Evolutionary conservation across 805 yeast genomes (phyloP).

Genomic region (Tetrapisispora phaffii): DNA sequence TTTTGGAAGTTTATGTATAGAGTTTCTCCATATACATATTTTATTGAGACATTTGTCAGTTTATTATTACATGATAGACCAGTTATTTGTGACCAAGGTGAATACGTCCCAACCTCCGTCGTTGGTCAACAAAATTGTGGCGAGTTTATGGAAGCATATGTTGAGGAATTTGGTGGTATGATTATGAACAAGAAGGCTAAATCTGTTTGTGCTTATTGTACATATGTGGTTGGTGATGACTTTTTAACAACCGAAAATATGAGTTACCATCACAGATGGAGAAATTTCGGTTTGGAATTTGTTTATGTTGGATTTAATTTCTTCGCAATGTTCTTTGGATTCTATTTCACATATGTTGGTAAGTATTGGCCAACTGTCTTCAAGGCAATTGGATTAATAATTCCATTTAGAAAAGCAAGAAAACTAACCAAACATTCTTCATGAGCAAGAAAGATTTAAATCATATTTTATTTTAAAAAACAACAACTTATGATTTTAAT

Average conservation of each 20-base stretch:
- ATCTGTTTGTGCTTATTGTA: conserved; percentile 44
- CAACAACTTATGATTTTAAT: neutral
- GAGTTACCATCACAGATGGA: conserved; percentile 35
- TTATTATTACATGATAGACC: conserved; percentile 38
- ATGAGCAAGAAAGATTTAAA: neutral
- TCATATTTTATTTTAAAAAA: too few species aligned
- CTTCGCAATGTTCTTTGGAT: conserved; percentile 33
- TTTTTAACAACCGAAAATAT: conserved; percentile 34
- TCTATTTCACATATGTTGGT: conserved; percentile 36
- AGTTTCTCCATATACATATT: conserved; percentile 35
- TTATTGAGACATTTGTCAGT: conserved; percentile 37
- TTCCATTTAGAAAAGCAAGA: conserved; percentile 1
- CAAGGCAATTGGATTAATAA: neutral
- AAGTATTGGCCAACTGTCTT: conserved; percentile 13
- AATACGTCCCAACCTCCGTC: conserved; percentile 14
- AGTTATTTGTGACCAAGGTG: conserved; percentile 34
- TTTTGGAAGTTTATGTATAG: conserved; percentile 37
- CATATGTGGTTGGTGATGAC: conserved; percentile 41
- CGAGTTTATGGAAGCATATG: conserved; percentile 14
- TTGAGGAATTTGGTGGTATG: conserved; percentile 17
- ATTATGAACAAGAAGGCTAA: conserved; percentile 30
- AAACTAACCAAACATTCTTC: neutral
- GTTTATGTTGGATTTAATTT: conserved; percentile 40
- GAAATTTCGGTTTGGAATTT: conserved; percentile 48
- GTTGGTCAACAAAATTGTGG: conserved; percentile 31